Evolutionary conservation across 2,329 filamentous ascomycete species (phyloP).

Genomic region (Talaromyces sp.): DNA sequence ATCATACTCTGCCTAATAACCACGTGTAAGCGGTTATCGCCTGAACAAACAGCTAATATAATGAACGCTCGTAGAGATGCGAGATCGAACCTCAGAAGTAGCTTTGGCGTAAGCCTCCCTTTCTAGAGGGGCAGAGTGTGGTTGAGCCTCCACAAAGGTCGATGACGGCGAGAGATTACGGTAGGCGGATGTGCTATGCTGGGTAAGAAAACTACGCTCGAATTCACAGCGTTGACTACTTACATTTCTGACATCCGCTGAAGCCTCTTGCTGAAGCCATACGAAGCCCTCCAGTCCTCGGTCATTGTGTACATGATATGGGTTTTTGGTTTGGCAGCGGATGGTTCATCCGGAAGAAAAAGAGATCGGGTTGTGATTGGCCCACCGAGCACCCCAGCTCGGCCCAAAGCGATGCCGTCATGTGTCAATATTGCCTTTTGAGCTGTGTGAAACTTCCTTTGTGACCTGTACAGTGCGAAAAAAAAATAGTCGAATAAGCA

Average conservation of each 20-base stretch:
- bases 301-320: background rate
- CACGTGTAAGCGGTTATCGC: conserved; percentile 21
- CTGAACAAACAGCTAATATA: background rate
- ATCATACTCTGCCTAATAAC: conserved; percentile 56
- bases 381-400: background rate
- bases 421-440: background rate
- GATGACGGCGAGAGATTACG: conserved; percentile 45
- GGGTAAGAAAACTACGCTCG: background rate
- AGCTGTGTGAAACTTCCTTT: background rate
- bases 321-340: background rate
- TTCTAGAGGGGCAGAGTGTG: conserved; percentile 64
- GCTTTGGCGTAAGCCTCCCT: conserved; percentile 38
- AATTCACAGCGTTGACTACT: conserved; percentile 26
- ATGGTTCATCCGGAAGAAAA: background rate
- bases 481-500: background rate
- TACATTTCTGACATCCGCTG: conserved; percentile 62
- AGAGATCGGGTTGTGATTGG: background rate
- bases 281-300: conserved; percentile 48
- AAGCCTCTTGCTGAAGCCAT: conserved; percentile 61
- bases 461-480: background rate
- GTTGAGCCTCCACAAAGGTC: conserved; percentile 48
- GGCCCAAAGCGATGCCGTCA: conserved; percentile 4
- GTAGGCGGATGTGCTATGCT: conserved; percentile 47
- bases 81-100: conserved; percentile 33
- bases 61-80: background rate